Percentiles rank a stretch among this genome's conserved stretches.
These are phyloP conservation scores for Periconia digitata DNA, from an alignment of 2,329 filamentous ascomycete genomes.

Conservation along the genomic window DNA sequence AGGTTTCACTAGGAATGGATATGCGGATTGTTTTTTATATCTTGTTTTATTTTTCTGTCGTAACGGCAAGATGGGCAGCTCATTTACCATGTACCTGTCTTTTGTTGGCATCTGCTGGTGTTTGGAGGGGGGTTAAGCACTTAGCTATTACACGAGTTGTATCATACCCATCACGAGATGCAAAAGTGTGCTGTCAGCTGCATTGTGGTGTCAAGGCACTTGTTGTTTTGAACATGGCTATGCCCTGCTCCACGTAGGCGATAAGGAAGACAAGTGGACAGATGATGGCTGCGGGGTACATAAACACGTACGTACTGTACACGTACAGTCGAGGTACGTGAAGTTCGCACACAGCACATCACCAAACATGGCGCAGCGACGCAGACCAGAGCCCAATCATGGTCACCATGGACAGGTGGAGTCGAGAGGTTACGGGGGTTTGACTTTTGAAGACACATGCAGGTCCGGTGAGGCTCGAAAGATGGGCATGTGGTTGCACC, in stretches of 20 bases:
- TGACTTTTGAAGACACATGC: too few relatives aligned
- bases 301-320: too few relatives aligned
- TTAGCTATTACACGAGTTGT: not conserved
- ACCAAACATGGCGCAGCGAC: too few relatives aligned
- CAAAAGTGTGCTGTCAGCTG: not conserved
- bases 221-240: not conserved
- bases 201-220: not conserved
- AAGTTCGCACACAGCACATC: too few relatives aligned
- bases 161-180: too few relatives aligned
- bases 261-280: too few relatives aligned
- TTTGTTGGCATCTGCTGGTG: not conserved
- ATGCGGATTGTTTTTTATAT: not conserved
- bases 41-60: not conserved
- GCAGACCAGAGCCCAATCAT: too few relatives aligned
- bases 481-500: not conserved
- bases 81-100: not conserved
- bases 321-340: too few relatives aligned
- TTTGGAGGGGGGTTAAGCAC: not conserved
- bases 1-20: not conserved
- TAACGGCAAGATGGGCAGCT: not conserved
- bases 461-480: not conserved
- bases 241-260: too few relatives aligned
- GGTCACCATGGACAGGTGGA: too few relatives aligned
- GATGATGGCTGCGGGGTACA: too few relatives aligned
- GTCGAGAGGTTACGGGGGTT: too few relatives aligned